Base-by-base conservation (phyloP, 768 basidiomycete species). In the Naganishia onofrii region DNA sequence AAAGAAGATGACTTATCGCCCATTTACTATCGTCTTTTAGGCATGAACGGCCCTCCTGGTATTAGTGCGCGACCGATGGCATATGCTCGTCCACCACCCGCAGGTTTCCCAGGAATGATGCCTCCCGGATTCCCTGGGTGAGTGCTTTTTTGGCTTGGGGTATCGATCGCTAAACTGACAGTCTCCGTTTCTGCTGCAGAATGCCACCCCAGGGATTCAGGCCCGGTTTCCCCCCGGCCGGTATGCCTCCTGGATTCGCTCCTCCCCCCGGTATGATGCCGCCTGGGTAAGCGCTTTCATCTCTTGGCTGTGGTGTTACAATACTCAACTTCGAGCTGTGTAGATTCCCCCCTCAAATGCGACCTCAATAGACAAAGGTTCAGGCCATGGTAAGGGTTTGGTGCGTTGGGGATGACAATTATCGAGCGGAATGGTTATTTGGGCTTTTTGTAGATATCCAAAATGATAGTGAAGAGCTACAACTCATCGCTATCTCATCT, bases 71-170 rank as follows among this genome's bases (percentile, higher is more conserved):
- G 81, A 60, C 81, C 81, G 12, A 81, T 81, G 79, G 79, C 82
- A 7, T 82, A 82, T 71, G 80, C 79, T 54, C 75, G 78, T 58
- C 81, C 80, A 19, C 81, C 80, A 19, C 80, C 80, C 32, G 78
- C 80, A 36, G 79, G 79, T 3, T 83, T 83, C 82, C 82, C 80
- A 46, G 81, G 81, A 66, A 93, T 75, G 58, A 76, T 91, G 57
- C 90, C 91, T 29, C 90, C 89, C 63, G 90, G 90, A 55, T 72
- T 72, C 71, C 67, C 67, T 52, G 66, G 68, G 68, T 69, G 29
- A 51, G 68, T 63, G 13, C 32, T 8, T 29, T 28, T 26, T n/a
- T n/a, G n/a, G n/a, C 46, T 10, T 34, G 17, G 26, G 2, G 15
- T 21, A 3, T 12, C 31, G 28, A 15, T 21, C 31, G 13, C 52